Evolutionary conservation across 805 yeast genomes (phyloP).

Genomic region (Citeromyces matritensis): DNA sequence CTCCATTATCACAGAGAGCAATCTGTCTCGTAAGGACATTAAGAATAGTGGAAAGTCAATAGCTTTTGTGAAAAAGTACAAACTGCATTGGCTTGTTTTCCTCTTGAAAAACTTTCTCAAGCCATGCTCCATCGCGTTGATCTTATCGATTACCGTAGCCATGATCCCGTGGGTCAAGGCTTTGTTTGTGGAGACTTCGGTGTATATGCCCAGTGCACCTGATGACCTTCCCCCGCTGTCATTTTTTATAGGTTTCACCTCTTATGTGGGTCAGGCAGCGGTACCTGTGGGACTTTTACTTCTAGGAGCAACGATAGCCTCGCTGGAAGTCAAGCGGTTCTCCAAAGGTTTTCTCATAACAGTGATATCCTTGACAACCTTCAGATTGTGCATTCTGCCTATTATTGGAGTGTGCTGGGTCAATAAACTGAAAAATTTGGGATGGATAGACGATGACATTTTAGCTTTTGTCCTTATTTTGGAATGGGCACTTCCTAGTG

Average conservation of each 20-base stretch:
- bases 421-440: constrained; percentile 25
- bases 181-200: constrained; percentile 19
- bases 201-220: constrained; percentile 21
- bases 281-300: constrained; percentile 40
- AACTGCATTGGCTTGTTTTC: constrained; percentile 13
- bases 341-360: constrained; percentile 45
- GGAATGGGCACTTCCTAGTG: constrained; percentile 38
- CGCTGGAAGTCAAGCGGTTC: constrained; percentile 27
- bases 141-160: constrained; percentile 28
- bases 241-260: constrained; percentile 30
- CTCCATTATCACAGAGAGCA: constrained; percentile 18
- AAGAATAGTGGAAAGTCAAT: constrained; percentile 9
- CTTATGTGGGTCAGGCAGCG: constrained; percentile 33
- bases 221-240: constrained; percentile 39
- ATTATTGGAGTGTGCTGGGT: constrained; percentile 37
- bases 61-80: constrained; percentile 13
- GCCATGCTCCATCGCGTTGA: constrained; percentile 31
- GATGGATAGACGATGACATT: constrained; percentile 29
- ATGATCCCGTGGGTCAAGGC: constrained; percentile 41
- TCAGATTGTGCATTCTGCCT: constrained; percentile 29
- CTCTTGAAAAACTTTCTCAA: constrained; percentile 27
- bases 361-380: constrained; percentile 24
- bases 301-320: constrained; percentile 37
- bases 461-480: constrained; percentile 26
- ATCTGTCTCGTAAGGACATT: constrained; percentile 11